Evolutionary conservation across 1,284 basidiomycete genomes (phyloP).

Genomic region (Anthracocystis setariae): DNA sequence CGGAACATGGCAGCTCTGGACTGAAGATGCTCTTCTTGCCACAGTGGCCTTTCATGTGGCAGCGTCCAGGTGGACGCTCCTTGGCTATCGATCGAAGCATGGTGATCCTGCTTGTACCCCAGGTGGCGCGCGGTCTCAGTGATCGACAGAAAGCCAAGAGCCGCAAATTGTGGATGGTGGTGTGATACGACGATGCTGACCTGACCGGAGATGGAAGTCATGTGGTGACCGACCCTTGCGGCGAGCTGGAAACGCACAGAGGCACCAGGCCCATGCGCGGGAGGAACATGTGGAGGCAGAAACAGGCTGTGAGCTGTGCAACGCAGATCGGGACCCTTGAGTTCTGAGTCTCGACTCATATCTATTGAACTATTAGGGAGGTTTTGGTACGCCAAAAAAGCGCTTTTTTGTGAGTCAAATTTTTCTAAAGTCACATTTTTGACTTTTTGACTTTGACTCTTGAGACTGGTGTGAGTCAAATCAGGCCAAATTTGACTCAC

Average conservation of each 20-base stretch:
- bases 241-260: neutral
- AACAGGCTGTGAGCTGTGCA: no score
- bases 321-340: no score
- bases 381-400: no score
- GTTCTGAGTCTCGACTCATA: no score
- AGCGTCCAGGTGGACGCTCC: conserved; percentile 41
- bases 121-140: neutral
- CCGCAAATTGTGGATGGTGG: neutral
- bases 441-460: no score
- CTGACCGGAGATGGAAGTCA: neutral
- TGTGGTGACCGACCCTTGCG: neutral
- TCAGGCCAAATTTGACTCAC: no score
- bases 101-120: neutral
- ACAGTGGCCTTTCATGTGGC: conserved; percentile 61
- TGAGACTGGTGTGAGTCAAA: no score
- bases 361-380: no score
- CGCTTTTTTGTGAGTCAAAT: no score
- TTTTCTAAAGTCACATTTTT: no score
- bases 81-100: conserved; percentile 8
- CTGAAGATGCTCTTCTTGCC: conserved; percentile 60
- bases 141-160: neutral
- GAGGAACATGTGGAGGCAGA: conserved; percentile 1
- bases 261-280: conserved; percentile 4
- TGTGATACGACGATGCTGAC: neutral
- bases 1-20: conserved; percentile 55